Base-by-base conservation (phyloP, 306 rosid species). In the Comarum palustre region DNA sequence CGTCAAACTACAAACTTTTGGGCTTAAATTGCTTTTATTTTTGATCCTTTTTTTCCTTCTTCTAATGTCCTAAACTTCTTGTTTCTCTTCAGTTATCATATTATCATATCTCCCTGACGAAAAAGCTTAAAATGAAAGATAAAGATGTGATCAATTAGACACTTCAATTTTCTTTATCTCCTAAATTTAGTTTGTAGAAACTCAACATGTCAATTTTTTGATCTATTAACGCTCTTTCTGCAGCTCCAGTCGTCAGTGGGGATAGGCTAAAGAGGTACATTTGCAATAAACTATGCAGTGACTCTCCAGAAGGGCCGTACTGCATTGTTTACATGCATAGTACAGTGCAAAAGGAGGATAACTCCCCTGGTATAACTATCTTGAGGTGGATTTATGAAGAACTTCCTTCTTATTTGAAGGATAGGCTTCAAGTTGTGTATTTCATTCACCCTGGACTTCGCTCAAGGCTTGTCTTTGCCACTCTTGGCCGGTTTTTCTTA, bases 381-480 rank as follows among this genome's bases (percentile, higher is more conserved):
- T 82, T 94, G 84, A 88, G 97, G 89, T 94, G 96, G 97, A 91
- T 94, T 75, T 94, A 91, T 66, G 98, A 94, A 86, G 96, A 89
- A 20, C 90, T 91, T 74, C 88, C 98, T 10, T 51, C 80, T 63
- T 86, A 84, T 39, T 79, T 87, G 73, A 91, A 89, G 88, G 95
- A 91, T 66, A 86, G 92, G 80, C 97, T 94, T 84, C 87, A 89
- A 79, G 76, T 83, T 77, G 63, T 94, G 71, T 91, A 94, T 80
- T 94, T 94, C 19, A 17, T 94, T 69, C 98, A 94, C 74, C 98
- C 97, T 24, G 96, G 98, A 25, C 85, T 94, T 51, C 98, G 88
- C 15, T 94, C 98, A 36, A 81, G 98, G 82, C 87, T 94, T 22
- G 85, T 84, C 74, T 81, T 94, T 19, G 96, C 98, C 39, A 89